A percentile compares a stretch with the other conserved stretches of the same genome.
Evolutionary conservation across 129 eudicot genomes (phyloP).

Genomic region (Flaveria linearis): DNA sequence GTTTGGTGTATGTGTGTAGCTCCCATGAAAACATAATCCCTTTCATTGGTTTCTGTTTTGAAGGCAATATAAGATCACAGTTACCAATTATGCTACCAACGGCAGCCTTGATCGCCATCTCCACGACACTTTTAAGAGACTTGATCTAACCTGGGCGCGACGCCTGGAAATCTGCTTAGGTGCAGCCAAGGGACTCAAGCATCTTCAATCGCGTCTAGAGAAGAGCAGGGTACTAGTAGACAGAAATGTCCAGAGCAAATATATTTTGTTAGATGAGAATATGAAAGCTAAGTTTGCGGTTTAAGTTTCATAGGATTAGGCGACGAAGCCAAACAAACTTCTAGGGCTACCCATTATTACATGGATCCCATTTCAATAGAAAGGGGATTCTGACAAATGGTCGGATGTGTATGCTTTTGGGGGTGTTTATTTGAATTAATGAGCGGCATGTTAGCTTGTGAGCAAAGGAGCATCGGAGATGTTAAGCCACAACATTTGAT

Average conservation of each 20-base stretch:
- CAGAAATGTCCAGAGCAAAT: not conserved
- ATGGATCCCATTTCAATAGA: not conserved
- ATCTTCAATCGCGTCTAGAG: not conserved
- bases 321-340: too few relatives aligned
- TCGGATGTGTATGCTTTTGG: constrained; percentile 4
- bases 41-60: constrained; percentile 21
- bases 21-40: constrained; percentile 23
- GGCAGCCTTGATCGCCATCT: constrained; percentile 11
- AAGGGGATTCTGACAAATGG: not conserved
- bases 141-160: not conserved
- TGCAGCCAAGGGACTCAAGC: constrained; percentile 3
- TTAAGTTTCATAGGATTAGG: not conserved
- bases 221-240: not conserved
- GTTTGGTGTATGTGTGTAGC: not conserved
- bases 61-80: not conserved
- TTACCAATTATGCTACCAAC: constrained; percentile 9
- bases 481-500: not conserved
- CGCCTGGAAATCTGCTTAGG: constrained; percentile 1
- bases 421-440: constrained; percentile 3
- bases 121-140: not conserved
- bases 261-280: not conserved
- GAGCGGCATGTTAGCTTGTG: constrained; percentile 14
- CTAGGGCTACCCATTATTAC: not conserved
- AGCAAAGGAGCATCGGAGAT: not conserved
- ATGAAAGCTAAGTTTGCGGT: constrained; percentile 7